Evolutionary conservation across 108 stramenopile species (phyloP), one percentile per base, ranked within the genome.

Genomic region (Aurantiochytrium sp.): DNA sequence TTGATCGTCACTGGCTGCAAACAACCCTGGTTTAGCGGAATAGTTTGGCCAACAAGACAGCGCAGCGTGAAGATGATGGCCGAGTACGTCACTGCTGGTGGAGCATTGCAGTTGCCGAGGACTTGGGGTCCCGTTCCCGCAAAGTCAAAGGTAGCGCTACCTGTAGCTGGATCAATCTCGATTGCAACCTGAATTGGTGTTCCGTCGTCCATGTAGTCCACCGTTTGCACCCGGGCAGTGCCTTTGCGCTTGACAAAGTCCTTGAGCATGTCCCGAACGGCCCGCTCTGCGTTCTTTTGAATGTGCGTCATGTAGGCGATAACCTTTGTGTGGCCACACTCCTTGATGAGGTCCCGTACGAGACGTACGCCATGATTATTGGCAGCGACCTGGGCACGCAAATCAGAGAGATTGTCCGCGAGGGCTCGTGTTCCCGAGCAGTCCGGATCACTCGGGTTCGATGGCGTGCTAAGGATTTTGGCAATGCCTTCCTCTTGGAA

Each of bases 11-110:
- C 97, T 8, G 99, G 97, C 28, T 94, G 93, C 44, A 99, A 93
- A 83, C 98, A 98, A 21, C 99, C 99, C 93, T 99, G 97, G 93
- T 99, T 99, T 90, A 99, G 91, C 21, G 99, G 99, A 88, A 99
- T 97, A 87, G 97, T 96, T 49, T 95, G 92, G 83, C 93, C 96
- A 29, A 98, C 96, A 35, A 99, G 90, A 72, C 96, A 98, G 23
- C 98, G 95, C 5, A 99, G 93, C 58, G 96, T 95, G 93, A 98
- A 99, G 89, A 99, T 99, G 14, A 98, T 97, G 43, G 99, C 99
- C 5, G 96, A 96, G 76, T 97, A 96, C 16, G 98, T 98, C 43
- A 99, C 98, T 4, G 99, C 97, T n/a, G 99, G 98, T 14, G 99
- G 99, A 1, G 98, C 97, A 88, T 99, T 99, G 89, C 96, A 92